Percentiles rank a stretch among this genome's conserved stretches.
These are phyloP conservation scores for Rhizopus sp. DNA, from an alignment of 371 early-diverging fungal genomes.

Conservation along the genomic window DNA sequence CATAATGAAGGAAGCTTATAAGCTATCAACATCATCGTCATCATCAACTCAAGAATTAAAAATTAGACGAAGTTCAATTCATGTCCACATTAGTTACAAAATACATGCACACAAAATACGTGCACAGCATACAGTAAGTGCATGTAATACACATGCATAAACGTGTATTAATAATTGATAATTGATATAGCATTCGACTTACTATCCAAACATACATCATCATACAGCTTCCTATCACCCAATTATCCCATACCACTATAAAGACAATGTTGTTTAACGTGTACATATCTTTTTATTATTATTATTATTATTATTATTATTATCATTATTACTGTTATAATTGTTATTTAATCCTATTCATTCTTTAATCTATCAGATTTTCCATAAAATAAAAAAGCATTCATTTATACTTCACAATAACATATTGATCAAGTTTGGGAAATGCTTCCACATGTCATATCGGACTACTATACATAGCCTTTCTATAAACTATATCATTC, in stretches of 20 bases:
- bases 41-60: neutral
- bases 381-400: no score
- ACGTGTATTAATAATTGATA: neutral
- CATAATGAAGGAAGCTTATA: neutral
- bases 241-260: neutral
- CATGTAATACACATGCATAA: neutral
- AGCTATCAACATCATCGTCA: neutral
- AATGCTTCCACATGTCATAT: no score
- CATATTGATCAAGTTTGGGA: no score
- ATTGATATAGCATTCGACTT: neutral
- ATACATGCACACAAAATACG: conserved; percentile 22
- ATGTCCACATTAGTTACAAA: conserved; percentile 26
- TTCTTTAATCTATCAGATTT: no score
- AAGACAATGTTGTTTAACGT: neutral
- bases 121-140: neutral
- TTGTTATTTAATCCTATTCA: no score
- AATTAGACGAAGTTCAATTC: conserved; percentile 15
- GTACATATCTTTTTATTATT: neutral
- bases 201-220: no score
- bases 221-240: neutral
- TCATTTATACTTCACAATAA: no score
- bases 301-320: no score
- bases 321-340: no score
- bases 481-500: no score
- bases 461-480: no score